Evolutionary conservation across 2,329 filamentous ascomycete genomes (phyloP).

Genomic region (Arthroderma sp.): DNA sequence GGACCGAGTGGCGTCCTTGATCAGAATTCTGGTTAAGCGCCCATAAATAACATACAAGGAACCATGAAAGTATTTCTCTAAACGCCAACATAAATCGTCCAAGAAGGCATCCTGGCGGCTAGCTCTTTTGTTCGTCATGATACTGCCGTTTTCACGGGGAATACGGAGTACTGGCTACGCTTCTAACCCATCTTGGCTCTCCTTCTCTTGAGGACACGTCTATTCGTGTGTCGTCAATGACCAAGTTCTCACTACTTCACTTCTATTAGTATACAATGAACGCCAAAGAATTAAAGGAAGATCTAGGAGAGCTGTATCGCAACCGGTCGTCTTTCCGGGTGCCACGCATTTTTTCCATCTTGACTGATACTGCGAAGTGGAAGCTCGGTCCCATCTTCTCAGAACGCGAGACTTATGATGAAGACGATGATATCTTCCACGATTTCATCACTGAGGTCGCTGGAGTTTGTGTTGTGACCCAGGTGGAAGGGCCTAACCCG

Average conservation of each 20-base stretch:
- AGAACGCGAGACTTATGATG: slow-evolving; percentile 6
- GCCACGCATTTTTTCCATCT: not conserved
- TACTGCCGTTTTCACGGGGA: no score
- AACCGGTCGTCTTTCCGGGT: not conserved
- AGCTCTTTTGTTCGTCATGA: not conserved
- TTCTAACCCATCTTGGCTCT: no score
- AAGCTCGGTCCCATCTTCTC: slow-evolving; percentile 10
- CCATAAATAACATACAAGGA: no score
- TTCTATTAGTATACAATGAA: slow-evolving; percentile 8
- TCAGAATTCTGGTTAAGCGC: no score
- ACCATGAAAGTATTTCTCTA: no score
- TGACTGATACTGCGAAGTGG: not conserved
- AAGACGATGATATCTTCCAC: slow-evolving; percentile 4
- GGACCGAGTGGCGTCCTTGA: no score
- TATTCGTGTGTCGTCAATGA: no score
- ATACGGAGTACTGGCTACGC: no score
- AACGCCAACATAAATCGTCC: no score
- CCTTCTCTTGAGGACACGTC: no score
- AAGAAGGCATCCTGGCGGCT: no score
- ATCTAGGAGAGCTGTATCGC: slow-evolving; percentile 8
- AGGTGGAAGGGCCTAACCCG: slow-evolving; percentile 10
- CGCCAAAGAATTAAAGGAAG: slow-evolving; percentile 3
- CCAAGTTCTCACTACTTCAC: no score
- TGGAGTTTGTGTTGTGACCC: slow-evolving; percentile 11
- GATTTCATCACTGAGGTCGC: slow-evolving; percentile 8